Conservation (phyloP, 2,329 filamentous ascomycete species). For the Alternaria sp. region DNA sequence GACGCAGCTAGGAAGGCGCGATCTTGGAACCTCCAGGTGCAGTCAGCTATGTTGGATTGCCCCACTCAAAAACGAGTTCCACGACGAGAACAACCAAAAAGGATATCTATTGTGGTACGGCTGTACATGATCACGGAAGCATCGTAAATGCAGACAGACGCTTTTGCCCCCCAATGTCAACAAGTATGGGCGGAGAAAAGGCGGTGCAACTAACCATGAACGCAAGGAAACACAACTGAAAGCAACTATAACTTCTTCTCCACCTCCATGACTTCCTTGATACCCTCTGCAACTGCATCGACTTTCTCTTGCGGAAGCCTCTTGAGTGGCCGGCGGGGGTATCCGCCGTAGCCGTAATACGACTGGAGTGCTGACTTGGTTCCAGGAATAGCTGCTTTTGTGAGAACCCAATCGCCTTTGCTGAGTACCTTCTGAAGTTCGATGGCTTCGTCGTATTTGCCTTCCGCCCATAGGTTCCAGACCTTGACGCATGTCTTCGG, state of each 20-base stretch:
- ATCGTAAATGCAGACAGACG: conserved; percentile 19
- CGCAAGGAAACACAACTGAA: not conserved
- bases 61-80: not conserved
- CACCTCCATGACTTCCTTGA: conserved; percentile 68
- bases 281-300: conserved; percentile 49
- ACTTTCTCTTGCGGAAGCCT: conserved; percentile 65
- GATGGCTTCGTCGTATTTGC: conserved; percentile 76
- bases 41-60: not conserved
- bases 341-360: conserved; percentile 82
- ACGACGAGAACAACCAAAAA: not conserved
- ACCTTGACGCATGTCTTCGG: conserved; percentile 81
- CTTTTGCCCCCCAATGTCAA: conserved; percentile 10
- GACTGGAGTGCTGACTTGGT: conserved; percentile 83
- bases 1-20: not conserved
- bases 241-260: conserved; percentile 55
- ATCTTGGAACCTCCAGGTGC: not conserved
- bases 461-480: conserved; percentile 76
- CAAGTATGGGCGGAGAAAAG: conserved; percentile 1
- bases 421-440: conserved; percentile 78
- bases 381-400: conserved; percentile 82
- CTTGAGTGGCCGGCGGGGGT: conserved; percentile 75
- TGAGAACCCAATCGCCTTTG: conserved; percentile 81
- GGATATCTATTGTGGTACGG: conserved; percentile 17
- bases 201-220: conserved; percentile 2
- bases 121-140: conserved; percentile 22